Base-by-base conservation (phyloP, 306 rosid genomes). In the Senna tora region DNA sequence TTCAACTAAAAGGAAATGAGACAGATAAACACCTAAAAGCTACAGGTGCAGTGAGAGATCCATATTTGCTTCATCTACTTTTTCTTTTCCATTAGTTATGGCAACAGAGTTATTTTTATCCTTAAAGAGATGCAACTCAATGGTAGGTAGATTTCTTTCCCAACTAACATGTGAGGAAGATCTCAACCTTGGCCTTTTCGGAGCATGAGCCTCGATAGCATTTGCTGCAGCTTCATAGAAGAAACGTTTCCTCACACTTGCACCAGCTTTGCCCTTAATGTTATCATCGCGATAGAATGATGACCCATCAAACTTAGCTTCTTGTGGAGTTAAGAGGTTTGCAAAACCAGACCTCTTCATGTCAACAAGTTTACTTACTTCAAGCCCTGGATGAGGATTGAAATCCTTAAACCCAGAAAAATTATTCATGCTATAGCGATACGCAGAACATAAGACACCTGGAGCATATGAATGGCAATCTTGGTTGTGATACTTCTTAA, bases 31-130 rank as follows among this genome's bases (percentile, higher is more conserved):
- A 34, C 30, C 59, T 22, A 60, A 13, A 2, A 53, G 70, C 78
- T 77, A 86, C 16, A 86, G 86, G 58, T 72, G 83, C 7, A 82
- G 82, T 0, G 71, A 74, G 38, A 81, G 81, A 78, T 84, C 86
- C 25, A 79, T 19, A 50, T 59, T 30, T 0, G 68, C 60, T 38
- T 71, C 53, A 20, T 28, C 30, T 25, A 25, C 46, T 5, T 67
- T 39, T 3, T 70, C 54, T 6, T 63, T 39, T 8, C 21, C 65
- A 75, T 71, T 57, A 43, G 4, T 25, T 72, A 66, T 57, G 9
- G 50, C n/a, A 41, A n/a, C 13, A 50, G 32, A 22, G 16, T 70
- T 47, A 33, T 42, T 19, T n/a, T 0, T 34, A 69, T 79, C 80
- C 47, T 75, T 73, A 15, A 55, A 80, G 72, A 70, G 80, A 67